A percentile compares a stretch with the other conserved stretches of the same genome.
These are phyloP conservation scores for Sporothrix euskadiensis DNA, from an alignment of 2,329 filamentous ascomycete species.

Conservation along the genomic window DNA sequence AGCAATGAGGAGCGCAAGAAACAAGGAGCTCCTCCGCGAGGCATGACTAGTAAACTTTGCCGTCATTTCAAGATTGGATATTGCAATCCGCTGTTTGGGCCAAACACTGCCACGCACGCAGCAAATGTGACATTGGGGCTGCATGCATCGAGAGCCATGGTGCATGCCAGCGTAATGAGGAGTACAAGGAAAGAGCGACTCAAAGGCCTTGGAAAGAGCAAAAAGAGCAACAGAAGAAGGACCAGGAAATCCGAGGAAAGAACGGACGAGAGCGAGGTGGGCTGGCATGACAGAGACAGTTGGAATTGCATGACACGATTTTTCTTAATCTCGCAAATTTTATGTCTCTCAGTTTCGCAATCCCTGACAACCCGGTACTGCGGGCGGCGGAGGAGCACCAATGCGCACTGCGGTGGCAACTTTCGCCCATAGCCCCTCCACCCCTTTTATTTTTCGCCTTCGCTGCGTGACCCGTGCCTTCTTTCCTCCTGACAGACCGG, in stretches of 20 bases:
- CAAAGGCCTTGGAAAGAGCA: neutral
- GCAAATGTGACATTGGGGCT: conserved; percentile 15
- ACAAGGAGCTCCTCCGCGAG: neutral
- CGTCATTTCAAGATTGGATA: conserved; percentile 27
- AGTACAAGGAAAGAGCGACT: neutral
- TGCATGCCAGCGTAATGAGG: neutral
- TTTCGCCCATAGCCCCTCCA: neutral
- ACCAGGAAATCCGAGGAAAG: neutral
- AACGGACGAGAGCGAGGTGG: neutral
- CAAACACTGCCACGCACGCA: conserved; percentile 6
- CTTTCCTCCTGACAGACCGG: neutral
- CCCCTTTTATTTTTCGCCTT: neutral
- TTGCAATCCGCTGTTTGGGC: conserved; percentile 23
- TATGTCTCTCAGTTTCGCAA: neutral
- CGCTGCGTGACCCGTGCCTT: neutral
- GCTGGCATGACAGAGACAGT: conserved; percentile 15
- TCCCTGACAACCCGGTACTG: neutral
- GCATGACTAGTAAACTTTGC: neutral
- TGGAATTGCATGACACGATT: neutral
- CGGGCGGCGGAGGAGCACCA: neutral
- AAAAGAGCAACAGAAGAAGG: neutral
- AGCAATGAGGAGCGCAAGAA: neutral
- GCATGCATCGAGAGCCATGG: neutral
- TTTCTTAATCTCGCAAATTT: neutral
- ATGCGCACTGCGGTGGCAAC: neutral